Conservation (phyloP, 2,329 filamentous ascomycete species). For the Aspergillus sp. region DNA sequence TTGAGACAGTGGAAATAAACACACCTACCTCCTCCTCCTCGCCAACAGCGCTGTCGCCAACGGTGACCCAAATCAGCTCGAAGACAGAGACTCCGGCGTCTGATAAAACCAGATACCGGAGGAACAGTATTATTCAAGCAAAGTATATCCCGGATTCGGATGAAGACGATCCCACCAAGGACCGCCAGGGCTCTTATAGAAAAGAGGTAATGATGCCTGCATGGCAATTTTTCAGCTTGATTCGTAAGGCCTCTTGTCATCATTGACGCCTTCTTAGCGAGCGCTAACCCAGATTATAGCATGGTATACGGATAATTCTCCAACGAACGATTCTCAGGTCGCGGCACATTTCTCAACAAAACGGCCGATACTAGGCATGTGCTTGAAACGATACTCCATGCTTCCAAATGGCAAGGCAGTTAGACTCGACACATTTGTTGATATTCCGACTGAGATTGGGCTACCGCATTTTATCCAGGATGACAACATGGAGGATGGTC, state of each 20-base stretch:
- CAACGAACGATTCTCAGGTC: slow-evolving; percentile 72
- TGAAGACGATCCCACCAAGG: slow-evolving; percentile 27
- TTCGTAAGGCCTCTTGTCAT: slow-evolving; percentile 61
- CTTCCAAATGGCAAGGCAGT: slow-evolving; percentile 66
- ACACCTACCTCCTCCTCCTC: slow-evolving; percentile 36
- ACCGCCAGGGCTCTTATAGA: slow-evolving; percentile 46
- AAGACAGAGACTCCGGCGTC: slow-evolving; percentile 27
- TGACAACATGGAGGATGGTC: slow-evolving; percentile 66
- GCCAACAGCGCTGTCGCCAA: slow-evolving; percentile 26
- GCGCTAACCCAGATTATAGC: slow-evolving; percentile 54
- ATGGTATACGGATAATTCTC: slow-evolving; percentile 75
- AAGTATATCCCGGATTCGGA: slow-evolving; percentile 43
- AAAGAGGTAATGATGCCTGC: slow-evolving; percentile 94
- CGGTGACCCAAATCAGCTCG: slow-evolving; percentile 27
- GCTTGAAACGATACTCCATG: slow-evolving; percentile 85
- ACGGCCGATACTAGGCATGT: slow-evolving; percentile 86
- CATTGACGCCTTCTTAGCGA: neutral
- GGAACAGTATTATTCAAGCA: slow-evolving; percentile 45
- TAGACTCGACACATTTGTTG: slow-evolving; percentile 78
- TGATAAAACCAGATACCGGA: slow-evolving; percentile 27
- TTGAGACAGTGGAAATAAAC: slow-evolving; percentile 46
- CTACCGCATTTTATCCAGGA: slow-evolving; percentile 89
- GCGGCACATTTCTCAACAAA: slow-evolving; percentile 82
- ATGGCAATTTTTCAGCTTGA: slow-evolving; percentile 94
- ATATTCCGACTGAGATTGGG: slow-evolving; percentile 82